Evolutionary conservation across 306 rosid genomes (phyloP).

Genomic region (Vachellia pachyceras): DNA sequence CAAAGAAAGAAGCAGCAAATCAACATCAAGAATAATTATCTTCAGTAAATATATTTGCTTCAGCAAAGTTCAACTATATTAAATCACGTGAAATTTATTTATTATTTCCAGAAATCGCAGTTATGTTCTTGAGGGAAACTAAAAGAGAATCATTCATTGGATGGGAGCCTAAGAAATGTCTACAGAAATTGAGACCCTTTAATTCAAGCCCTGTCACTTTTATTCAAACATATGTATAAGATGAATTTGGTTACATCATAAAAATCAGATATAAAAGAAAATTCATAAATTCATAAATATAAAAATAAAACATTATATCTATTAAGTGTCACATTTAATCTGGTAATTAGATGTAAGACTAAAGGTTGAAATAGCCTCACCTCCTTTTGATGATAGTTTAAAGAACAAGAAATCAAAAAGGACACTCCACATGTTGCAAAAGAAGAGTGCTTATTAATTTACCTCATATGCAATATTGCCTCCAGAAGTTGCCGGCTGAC

Average conservation of each 20-base stretch:
- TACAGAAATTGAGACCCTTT: not conserved
- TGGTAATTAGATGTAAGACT: not conserved
- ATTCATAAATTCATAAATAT: too few relatives aligned
- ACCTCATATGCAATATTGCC: constrained; percentile 94
- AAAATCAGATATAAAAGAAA: not conserved
- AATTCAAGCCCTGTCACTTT: not conserved
- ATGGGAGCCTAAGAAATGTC: not conserved
- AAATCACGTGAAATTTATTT: not conserved
- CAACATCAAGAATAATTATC: not conserved
- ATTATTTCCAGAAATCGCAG: not conserved
- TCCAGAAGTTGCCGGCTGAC: constrained; percentile 93
- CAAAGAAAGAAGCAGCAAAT: not conserved
- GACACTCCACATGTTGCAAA: not conserved
- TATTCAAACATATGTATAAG: not conserved
- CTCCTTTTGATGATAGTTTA: not conserved
- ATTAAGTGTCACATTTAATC: not conserved
- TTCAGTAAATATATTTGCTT: not conserved
- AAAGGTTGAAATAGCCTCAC: not conserved
- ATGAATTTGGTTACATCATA: not conserved
- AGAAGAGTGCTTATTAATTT: constrained; percentile 36
- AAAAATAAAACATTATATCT: not conserved
- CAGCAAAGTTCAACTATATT: not conserved
- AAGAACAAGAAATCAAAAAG: constrained; percentile 3
- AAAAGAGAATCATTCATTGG: too few relatives aligned
- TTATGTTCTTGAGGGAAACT: not conserved